Conservation (phyloP, 768 basidiomycete species). For the Glaciozyma martinii region DNA sequence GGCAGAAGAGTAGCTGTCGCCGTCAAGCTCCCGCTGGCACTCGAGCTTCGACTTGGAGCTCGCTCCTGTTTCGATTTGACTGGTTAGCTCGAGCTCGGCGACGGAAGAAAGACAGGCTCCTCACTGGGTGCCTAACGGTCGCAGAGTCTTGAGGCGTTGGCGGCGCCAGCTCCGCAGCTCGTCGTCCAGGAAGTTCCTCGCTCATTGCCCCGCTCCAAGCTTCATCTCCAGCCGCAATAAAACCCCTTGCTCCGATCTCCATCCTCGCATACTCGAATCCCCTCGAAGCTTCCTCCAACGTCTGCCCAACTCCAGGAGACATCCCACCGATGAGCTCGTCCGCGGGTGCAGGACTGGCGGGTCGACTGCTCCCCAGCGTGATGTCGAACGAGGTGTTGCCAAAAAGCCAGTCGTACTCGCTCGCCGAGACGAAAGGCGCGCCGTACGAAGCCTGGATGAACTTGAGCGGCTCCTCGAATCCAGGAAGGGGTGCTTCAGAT, state of each 20-base stretch:
- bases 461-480: slow-evolving; percentile 28
- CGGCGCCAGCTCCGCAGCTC: too few relatives aligned
- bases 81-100: too few relatives aligned
- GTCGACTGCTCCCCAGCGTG: slow-evolving; percentile 19
- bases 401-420: slow-evolving; percentile 29
- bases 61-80: too few relatives aligned
- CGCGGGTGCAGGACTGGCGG: slow-evolving; percentile 22
- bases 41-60: too few relatives aligned
- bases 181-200: too few relatives aligned
- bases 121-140: too few relatives aligned
- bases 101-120: too few relatives aligned
- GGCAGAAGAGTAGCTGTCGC: too few relatives aligned
- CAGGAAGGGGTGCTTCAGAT: not conserved
- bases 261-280: not conserved
- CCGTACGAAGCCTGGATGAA: slow-evolving; percentile 21
- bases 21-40: too few relatives aligned
- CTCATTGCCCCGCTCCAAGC: not conserved
- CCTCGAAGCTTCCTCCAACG: not conserved
- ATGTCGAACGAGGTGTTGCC: slow-evolving; percentile 19
- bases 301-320: too few relatives aligned
- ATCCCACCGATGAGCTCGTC: not conserved
- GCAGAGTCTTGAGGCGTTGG: too few relatives aligned
- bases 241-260: not conserved
- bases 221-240: not conserved
- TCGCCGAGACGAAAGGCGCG: slow-evolving; percentile 17